These are phyloP conservation scores for Aquilaria malaccensis DNA, from an alignment of 345 rosid genomes.

Conservation along the genomic window DNA sequence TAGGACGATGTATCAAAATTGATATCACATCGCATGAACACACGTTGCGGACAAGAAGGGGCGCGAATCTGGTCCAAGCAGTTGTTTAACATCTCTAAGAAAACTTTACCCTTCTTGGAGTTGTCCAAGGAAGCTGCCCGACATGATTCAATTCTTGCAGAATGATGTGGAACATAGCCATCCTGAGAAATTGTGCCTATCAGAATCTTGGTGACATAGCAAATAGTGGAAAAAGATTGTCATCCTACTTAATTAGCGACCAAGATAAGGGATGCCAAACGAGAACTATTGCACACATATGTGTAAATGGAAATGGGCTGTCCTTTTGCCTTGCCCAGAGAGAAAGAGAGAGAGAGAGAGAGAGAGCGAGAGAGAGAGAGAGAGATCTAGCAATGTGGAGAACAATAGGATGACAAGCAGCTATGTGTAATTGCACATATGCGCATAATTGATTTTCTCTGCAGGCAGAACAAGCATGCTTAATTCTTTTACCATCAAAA, in stretches of 20 bases:
- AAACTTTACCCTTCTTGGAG: conserved; percentile 71
- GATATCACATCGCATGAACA: conserved; percentile 90
- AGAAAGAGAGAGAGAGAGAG: too few species aligned
- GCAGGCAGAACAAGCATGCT: too few species aligned
- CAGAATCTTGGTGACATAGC: background rate
- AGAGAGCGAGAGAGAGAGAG: too few species aligned
- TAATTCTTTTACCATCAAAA: too few species aligned
- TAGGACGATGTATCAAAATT: conserved; percentile 70
- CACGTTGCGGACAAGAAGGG: conserved; percentile 45
- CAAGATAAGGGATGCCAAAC: too few species aligned
- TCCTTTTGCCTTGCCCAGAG: too few species aligned
- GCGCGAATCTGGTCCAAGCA: conserved; percentile 94
- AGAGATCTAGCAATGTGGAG: too few species aligned
- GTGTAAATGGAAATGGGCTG: too few species aligned
- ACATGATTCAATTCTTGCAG: conserved; percentile 85
- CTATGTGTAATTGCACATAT: too few species aligned
- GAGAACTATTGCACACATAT: too few species aligned
- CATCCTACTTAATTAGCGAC: background rate
- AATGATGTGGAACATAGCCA: conserved; percentile 97
- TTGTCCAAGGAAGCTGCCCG: conserved; percentile 68
- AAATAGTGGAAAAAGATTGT: background rate
- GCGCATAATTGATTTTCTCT: too few species aligned
- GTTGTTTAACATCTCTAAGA: conserved; percentile 86
- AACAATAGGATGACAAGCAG: too few species aligned
- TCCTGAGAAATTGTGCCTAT: conserved; percentile 39